Evolutionary conservation across 306 rosid species (phyloP).

Genomic region (Lathyrus aphaca): DNA sequence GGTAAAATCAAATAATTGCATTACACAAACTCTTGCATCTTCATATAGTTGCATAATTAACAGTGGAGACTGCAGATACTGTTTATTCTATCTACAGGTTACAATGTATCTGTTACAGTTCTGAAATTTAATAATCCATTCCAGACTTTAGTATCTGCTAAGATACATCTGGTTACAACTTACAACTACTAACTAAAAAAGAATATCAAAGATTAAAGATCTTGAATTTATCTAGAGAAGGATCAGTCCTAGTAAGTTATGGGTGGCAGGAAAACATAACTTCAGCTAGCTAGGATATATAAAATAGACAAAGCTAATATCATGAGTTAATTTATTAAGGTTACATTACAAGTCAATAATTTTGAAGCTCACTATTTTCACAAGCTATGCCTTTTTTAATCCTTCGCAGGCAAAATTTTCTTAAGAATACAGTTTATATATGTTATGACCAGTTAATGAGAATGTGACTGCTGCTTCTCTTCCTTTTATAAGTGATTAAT

Average conservation of each 20-base stretch:
- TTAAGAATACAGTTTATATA: not conserved
- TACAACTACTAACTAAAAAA: too few relatives aligned
- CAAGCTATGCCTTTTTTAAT: not conserved
- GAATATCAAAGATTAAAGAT: not conserved
- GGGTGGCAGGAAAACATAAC: not conserved
- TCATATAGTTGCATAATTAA: constrained; percentile 19
- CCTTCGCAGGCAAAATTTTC: not conserved
- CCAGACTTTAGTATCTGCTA: constrained; percentile 22
- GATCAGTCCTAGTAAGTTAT: not conserved
- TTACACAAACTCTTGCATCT: constrained; percentile 17
- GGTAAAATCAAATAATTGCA: constrained; percentile 1
- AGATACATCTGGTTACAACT: not conserved
- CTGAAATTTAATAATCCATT: constrained; percentile 13
- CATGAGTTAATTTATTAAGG: not conserved
- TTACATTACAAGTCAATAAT: not conserved
- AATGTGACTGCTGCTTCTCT: not conserved
- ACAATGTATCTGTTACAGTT: not conserved
- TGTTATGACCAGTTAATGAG: not conserved
- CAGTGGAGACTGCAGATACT: constrained; percentile 14
- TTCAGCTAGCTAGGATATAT: not conserved
- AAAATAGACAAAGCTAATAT: not conserved
- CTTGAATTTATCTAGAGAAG: not conserved
- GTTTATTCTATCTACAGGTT: not conserved
- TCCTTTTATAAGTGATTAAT: not conserved
- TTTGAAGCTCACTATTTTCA: not conserved